phyloP scores from a whole-genome alignment of 306 rosid genomes.

The Prunus mira region DNA sequence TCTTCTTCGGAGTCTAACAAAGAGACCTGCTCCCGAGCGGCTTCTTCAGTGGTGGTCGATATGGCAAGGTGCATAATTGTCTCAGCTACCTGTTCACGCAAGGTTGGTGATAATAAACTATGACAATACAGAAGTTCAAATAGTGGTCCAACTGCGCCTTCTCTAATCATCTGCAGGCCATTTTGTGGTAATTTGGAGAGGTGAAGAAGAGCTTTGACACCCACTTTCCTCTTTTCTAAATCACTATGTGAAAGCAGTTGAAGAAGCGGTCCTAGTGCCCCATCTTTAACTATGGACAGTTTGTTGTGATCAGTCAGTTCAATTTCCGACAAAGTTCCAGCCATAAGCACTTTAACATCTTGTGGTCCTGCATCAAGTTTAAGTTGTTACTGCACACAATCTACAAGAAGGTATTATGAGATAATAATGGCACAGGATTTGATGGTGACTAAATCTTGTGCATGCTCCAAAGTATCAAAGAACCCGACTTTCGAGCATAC shows the following conservation, averaged over 20 bases:
- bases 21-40: conserved; percentile 30
- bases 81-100: conserved; percentile 51
- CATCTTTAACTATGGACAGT: conserved; percentile 41
- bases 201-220: conserved; percentile 43
- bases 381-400: background rate
- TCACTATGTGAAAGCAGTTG: conserved; percentile 46
- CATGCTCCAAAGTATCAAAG: background rate
- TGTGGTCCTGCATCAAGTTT: conserved; percentile 40
- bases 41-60: conserved; percentile 44
- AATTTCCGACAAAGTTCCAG: conserved; percentile 49
- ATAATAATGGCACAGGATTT: background rate
- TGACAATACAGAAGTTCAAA: conserved; percentile 54
- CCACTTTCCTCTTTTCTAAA: conserved; percentile 41
- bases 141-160: conserved; percentile 50
- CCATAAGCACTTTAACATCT: conserved; percentile 40
- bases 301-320: conserved; percentile 53
- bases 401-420: background rate
- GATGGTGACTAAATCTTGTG: conserved; percentile 1
- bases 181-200: conserved; percentile 54
- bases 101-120: conserved; percentile 32
- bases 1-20: conserved; percentile 58
- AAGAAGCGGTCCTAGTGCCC: conserved; percentile 53
- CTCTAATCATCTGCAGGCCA: conserved; percentile 53
- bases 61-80: conserved; percentile 53
- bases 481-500: conserved; percentile 30